Conservation (phyloP, 2,329 filamentous ascomycete genomes). For the Cryphonectria radicalis region DNA sequence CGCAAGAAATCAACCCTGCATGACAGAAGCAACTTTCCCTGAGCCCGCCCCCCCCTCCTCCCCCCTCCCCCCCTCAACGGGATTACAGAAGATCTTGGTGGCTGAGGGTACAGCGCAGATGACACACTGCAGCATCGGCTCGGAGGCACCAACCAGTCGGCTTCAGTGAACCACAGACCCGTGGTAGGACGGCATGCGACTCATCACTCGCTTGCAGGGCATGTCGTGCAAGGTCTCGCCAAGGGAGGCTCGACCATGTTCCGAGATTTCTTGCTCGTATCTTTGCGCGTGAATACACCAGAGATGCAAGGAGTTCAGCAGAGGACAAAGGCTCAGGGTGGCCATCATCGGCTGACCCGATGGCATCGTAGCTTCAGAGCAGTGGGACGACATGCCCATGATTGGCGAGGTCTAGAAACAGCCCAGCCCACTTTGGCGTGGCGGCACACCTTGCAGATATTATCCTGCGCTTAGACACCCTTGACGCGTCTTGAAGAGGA, state of each 20-base stretch:
- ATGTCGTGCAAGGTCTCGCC: constrained; percentile 1
- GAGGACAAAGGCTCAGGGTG: neutral
- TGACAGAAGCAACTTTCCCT: neutral
- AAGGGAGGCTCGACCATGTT: neutral
- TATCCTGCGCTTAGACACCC: constrained; percentile 2
- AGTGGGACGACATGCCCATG: neutral
- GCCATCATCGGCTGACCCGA: constrained; percentile 1
- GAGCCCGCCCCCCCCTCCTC: too few species aligned
- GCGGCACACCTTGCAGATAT: constrained; percentile 10
- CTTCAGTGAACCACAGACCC: neutral
- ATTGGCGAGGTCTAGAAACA: constrained; percentile 7
- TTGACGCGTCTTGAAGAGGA: constrained; percentile 11
- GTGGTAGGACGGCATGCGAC: constrained; percentile 1
- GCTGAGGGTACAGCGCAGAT: neutral
- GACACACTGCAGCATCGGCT: neutral
- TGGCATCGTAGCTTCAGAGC: neutral
- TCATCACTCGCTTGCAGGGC: constrained; percentile 1
- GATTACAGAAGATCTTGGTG: neutral
- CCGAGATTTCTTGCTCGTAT: neutral
- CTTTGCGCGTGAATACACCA: neutral
- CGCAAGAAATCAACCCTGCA: neutral
- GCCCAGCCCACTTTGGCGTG: constrained; percentile 18
- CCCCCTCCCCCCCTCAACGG: neutral
- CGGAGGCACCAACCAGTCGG: constrained; percentile 2
- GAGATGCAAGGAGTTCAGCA: neutral